Conservation (phyloP, 257 asterid species). For the Solanum chilense region DNA sequence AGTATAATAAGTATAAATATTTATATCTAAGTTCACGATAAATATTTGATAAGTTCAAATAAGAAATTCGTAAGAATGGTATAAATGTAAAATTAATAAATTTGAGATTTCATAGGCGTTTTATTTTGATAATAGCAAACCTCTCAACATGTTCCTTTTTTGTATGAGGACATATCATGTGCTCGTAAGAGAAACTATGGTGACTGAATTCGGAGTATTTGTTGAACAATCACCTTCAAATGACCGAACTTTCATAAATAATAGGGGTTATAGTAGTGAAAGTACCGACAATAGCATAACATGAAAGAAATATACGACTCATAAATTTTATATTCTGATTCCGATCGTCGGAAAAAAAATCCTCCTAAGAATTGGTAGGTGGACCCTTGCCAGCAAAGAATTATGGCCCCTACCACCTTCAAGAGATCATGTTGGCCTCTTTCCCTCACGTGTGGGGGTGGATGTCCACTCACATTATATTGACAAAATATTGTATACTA, state of each 20-base stretch:
- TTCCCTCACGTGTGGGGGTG: neutral
- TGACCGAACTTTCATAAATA: neutral
- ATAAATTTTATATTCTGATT: neutral
- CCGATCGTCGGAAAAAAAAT: neutral
- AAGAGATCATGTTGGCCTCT: neutral
- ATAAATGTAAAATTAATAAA: too few relatives aligned
- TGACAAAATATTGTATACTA: neutral
- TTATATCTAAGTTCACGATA: rapidly evolving
- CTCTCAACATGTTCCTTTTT: neutral
- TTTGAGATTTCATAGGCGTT: rapidly evolving
- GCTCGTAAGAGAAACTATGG: neutral
- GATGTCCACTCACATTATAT: neutral
- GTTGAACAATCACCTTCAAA: neutral
- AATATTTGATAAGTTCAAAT: neutral
- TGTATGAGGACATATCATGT: neutral
- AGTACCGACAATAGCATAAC: neutral
- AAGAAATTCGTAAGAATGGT: neutral
- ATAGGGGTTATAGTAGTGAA: neutral
- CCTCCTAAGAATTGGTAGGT: neutral
- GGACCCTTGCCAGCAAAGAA: neutral
- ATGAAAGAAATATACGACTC: neutral
- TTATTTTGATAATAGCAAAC: too few relatives aligned
- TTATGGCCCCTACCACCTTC: neutral
- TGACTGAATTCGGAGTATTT: too few relatives aligned
- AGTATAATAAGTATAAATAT: neutral